These are phyloP conservation scores for Kandelia obovata DNA, from an alignment of 345 rosid species.

Conservation along the genomic window DNA sequence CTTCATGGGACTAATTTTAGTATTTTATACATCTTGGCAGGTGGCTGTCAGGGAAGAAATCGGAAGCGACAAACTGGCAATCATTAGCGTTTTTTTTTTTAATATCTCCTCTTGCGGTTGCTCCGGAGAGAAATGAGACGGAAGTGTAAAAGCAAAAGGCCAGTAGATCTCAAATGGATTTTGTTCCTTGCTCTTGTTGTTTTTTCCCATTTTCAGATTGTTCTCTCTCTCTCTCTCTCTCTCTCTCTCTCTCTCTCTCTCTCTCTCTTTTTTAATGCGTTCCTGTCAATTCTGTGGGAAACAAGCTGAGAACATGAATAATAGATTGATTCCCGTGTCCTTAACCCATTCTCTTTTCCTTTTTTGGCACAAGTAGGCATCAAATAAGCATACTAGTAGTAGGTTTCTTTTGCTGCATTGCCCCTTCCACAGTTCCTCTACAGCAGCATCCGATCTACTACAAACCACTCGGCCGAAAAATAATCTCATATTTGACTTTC, in stretches of 20 bases:
- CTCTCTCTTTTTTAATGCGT: constrained; percentile 29
- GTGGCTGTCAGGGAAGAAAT: constrained; percentile 40
- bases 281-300: constrained; percentile 52
- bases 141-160: constrained; percentile 8
- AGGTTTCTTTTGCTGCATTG: neutral
- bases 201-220: constrained; percentile 15
- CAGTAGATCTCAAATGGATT: constrained; percentile 38
- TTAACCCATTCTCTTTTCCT: neutral
- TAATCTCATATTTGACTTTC: neutral
- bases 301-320: constrained; percentile 32
- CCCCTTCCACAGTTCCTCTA: neutral
- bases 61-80: constrained; percentile 37
- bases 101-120: constrained; percentile 12
- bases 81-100: neutral
- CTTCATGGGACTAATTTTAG: constrained; percentile 12
- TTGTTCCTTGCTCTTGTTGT: constrained; percentile 26
- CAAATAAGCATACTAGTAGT: neutral
- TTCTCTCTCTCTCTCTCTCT: constrained; percentile 16
- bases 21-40: constrained; percentile 25
- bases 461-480: no score
- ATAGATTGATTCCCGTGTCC: constrained; percentile 11
- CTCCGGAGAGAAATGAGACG: constrained; percentile 22
- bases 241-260: neutral
- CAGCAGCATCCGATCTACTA: constrained; percentile 1
- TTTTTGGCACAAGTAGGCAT: constrained; percentile 7